Evolutionary conservation across 2,329 filamentous ascomycete species (phyloP).

Genomic region (Venturiaceae sp.): DNA sequence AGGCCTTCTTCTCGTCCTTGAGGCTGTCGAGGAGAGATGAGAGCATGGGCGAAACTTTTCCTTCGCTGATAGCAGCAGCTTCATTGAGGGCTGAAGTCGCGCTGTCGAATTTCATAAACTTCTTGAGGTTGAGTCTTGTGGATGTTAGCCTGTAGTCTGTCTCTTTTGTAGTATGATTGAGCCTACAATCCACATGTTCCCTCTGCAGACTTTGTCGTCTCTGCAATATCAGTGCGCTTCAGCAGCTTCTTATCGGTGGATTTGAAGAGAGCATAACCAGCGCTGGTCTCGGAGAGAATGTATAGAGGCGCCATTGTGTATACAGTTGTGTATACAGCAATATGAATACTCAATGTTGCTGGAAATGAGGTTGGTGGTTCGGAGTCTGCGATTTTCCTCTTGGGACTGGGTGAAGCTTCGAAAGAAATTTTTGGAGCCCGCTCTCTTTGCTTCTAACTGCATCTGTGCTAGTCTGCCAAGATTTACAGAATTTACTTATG

Average conservation of each 20-base stretch:
- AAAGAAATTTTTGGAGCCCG: conserved; percentile 3
- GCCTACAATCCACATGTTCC: conserved; percentile 73
- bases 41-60: conserved; percentile 87
- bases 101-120: conserved; percentile 95
- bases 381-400: not conserved
- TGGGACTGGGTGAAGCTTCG: not conserved
- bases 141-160: conserved; percentile 12
- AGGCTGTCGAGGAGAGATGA: conserved; percentile 73
- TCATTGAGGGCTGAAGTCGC: conserved; percentile 85
- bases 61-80: conserved; percentile 78
- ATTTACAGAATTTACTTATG: too few relatives aligned
- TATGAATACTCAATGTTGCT: not conserved
- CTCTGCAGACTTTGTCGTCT: conserved; percentile 69
- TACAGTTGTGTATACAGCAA: conserved; percentile 13
- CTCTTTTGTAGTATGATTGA: not conserved
- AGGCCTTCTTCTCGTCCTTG: conserved; percentile 96
- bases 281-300: conserved; percentile 88
- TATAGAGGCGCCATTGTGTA: conserved; percentile 67
- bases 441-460: too few relatives aligned
- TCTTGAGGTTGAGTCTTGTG: conserved; percentile 82
- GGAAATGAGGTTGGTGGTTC: not conserved
- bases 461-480: too few relatives aligned
- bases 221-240: conserved; percentile 70
- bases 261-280: conserved; percentile 97
- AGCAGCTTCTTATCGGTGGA: conserved; percentile 97